Evolutionary conservation across 1,139 yeast species (phyloP).

Genomic region (Taphrina betulina): DNA sequence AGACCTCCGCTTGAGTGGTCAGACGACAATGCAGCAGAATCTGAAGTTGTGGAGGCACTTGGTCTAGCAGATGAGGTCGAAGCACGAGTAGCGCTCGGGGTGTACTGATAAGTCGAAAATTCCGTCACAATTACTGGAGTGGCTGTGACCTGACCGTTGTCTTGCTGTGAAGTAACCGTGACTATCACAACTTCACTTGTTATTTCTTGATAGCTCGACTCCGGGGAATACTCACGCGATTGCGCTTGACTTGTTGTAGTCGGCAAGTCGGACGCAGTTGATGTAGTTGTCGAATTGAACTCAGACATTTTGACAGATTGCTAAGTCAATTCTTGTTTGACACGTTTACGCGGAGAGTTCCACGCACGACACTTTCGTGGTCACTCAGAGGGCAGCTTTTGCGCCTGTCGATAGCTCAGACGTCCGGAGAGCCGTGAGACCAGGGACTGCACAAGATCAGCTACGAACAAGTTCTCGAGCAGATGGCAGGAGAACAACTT

Average conservation of each 20-base stretch:
- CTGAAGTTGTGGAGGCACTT: not conserved
- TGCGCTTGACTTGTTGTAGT: not conserved
- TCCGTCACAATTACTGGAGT: constrained; percentile 26
- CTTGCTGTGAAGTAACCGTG: constrained; percentile 25
- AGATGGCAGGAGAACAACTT: no score
- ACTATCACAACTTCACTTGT: constrained; percentile 20
- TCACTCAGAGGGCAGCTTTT: no score
- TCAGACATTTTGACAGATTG: no score
- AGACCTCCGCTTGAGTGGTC: not conserved
- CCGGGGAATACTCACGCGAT: not conserved
- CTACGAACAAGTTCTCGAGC: no score
- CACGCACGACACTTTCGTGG: no score
- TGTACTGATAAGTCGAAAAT: constrained; percentile 24
- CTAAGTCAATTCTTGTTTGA: no score
- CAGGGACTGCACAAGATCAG: no score
- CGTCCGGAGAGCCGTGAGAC: no score
- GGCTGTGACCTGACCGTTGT: not conserved
- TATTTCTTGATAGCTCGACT: no score
- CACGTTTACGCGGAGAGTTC: no score
- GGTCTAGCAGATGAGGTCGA: constrained; percentile 11
- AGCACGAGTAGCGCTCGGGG: constrained; percentile 3
- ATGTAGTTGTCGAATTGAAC: not conserved
- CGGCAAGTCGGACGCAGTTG: no score
- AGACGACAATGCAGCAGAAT: not conserved
- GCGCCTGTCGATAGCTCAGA: no score